Base-by-base conservation (phyloP, 805 yeast genomes). In the Sugiyamaella smithiae region DNA sequence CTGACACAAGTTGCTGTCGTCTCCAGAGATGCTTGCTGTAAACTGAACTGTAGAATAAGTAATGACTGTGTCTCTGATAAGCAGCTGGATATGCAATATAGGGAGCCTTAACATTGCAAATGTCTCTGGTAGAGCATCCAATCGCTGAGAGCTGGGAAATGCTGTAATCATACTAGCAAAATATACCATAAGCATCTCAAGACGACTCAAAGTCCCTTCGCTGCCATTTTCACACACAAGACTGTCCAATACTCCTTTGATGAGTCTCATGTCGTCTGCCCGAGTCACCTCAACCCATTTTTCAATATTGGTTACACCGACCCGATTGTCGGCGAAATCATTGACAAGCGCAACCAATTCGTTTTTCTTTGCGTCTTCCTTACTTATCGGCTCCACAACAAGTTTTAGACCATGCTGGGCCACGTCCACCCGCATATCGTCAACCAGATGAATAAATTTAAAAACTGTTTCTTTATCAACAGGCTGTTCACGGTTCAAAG, bases 81-180 rank as follows among this genome's bases (percentile, higher is more conserved):
- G 33, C 25, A 55, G 20, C 47, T 46, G 48, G 9, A 44, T 38
- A 9, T 50, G 46, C 33, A 55, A 33, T 4, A 55, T 29, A 19
- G 57, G 42, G 25, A 55, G 40, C 24, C 60, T 48, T 32, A 55
- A 17, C 40, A 41, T 35, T 16, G 48, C 11, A 40, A 55, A 51
- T 16, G 56, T 51, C 43, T 55, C 59, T 2, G 60, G 56, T 24
- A 52, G 14, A 4, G 29, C 14, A 17, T 51, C 50, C 22, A 55
- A 37, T 16, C 44, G 16, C 5, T 5, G n/a, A 5, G 49, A 9
- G 12, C 26, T 19, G 12, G 57, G 56, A 16, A 48, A 45, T 12
- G 42, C 23, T 9, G 50, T 25, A 8, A 55, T 45, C 12, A 32
- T 28, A 9, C 23, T 14, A 4, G 51, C n/a, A 24, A 25, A 51